phyloP scores from a whole-genome alignment of 768 basidiomycete species.

The Mycena epipterygia region DNA sequence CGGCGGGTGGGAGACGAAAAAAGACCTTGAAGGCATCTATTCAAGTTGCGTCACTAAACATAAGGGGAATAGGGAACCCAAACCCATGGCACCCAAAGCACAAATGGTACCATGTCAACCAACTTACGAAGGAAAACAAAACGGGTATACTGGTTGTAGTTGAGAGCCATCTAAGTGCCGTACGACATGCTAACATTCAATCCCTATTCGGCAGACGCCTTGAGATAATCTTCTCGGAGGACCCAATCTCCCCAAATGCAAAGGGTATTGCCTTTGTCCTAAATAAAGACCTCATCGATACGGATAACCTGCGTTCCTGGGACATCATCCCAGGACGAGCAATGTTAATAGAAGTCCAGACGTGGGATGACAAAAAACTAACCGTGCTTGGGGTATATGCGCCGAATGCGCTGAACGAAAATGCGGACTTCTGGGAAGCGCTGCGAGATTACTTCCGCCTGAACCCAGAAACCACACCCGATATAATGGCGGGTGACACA shows the following conservation, averaged over 20 bases:
- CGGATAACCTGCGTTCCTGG: not conserved
- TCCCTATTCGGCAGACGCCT: not conserved
- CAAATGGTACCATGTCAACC: conserved; percentile 1
- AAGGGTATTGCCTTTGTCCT: not conserved
- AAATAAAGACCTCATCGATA: not conserved
- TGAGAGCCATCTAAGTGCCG: no score
- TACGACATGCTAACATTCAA: no score
- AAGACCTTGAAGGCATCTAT: no score
- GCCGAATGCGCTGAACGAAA: not conserved
- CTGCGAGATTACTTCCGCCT: not conserved
- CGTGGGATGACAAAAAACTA: not conserved
- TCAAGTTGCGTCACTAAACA: no score
- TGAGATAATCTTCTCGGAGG: not conserved
- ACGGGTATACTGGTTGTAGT: no score
- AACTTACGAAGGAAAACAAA: no score
- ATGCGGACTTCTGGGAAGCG: conserved; percentile 2
- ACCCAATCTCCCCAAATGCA: not conserved
- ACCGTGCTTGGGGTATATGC: conserved; percentile 5
- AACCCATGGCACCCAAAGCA: not conserved
- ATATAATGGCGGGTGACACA: conserved; percentile 50
- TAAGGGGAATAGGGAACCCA: no score
- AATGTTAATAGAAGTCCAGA: not conserved
- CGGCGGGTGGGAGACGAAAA: no score
- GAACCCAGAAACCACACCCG: not conserved
- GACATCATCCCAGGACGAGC: not conserved